Base-by-base conservation (phyloP, 2,329 filamentous ascomycete genomes). In the Fusarium lyarnte region DNA sequence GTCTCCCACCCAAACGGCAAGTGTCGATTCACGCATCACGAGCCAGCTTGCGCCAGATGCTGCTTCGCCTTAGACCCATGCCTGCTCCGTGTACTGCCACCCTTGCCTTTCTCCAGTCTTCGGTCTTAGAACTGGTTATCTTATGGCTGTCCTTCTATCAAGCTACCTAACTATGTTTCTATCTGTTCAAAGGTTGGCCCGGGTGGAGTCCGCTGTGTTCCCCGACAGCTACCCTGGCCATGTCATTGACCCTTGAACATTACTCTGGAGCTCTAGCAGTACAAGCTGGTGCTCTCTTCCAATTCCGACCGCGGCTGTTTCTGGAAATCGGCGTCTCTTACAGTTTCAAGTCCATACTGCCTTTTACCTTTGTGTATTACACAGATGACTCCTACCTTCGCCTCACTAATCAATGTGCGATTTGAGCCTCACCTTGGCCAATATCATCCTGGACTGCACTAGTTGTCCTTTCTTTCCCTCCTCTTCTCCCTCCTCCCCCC, bases 351-450 rank as follows among this genome's bases (percentile, higher is more conserved):
- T 69, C 66, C 66, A 66, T 64, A 62, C 33, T 68, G 64, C 58
- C 66, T 45, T 72, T 66, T 63, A 63, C 54, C 45, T 52, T 65
- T 74, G 38, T 69, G 70, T 64, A 63, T 64, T 62, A 72, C 67
- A 72, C 63, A 60, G 58, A 45, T 70, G 66, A 69, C 75, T 76
- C 62, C 58, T 66, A 42, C 69, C 72, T 57, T 65, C 76, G 76
- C 76, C 76, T 77, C 76, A 77, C 76, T 75, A 58, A 72, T 31
- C 63, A 77, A 77, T 74, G 74, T 77, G 76, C 76, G 58, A 63
- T 76, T 77, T 73, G 74, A 77, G 76, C 76, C 76, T 77, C 76
- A 71, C 65, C 60, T 69, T 74, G 60, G 45, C 49, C 51, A 60
- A 61, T 49, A 63, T 53, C 55, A 54, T 54, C 68, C 63, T 55